Evolutionary conservation across 2,329 filamentous ascomycete species (phyloP).

Genomic region (Fusarium begoniae): DNA sequence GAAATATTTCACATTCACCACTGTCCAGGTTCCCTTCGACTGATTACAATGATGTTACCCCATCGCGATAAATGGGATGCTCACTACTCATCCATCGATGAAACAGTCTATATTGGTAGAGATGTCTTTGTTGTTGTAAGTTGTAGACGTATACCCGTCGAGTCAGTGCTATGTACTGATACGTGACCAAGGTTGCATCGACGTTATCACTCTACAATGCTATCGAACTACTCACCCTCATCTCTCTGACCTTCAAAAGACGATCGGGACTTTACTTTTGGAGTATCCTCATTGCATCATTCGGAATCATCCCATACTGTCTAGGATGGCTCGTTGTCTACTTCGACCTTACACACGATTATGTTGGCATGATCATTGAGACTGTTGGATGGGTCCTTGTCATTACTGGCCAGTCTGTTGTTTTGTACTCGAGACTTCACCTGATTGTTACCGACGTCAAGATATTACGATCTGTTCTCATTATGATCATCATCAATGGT

Average conservation of each 20-base stretch:
- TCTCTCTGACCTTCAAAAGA: slow-evolving; percentile 46
- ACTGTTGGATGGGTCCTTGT: slow-evolving; percentile 27
- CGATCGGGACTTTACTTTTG: slow-evolving; percentile 50
- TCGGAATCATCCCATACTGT: slow-evolving; percentile 48
- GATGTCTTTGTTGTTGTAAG: slow-evolving; percentile 27
- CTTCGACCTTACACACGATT: slow-evolving; percentile 31
- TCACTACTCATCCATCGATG: not conserved
- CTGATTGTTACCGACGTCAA: not conserved
- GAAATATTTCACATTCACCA: not conserved
- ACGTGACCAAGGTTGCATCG: not conserved
- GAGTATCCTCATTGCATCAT: slow-evolving; percentile 48
- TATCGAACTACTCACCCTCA: slow-evolving; percentile 45
- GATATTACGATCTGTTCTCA: not conserved
- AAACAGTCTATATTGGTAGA: slow-evolving; percentile 3
- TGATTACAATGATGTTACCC: slow-evolving; percentile 1
- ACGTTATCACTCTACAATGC: slow-evolving; percentile 42
- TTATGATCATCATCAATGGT: slow-evolving; percentile 15
- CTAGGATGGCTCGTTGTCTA: slow-evolving; percentile 58
- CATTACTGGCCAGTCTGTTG: slow-evolving; percentile 17
- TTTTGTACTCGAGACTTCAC: slow-evolving; percentile 25
- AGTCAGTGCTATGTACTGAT: not conserved
- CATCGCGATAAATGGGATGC: slow-evolving; percentile 1
- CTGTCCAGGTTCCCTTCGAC: fast-evolving
- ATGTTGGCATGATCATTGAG: slow-evolving; percentile 23
- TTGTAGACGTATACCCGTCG: fast-evolving